phyloP scores from a whole-genome alignment of 768 basidiomycete species.

The Gloeostereum incarnatum region DNA sequence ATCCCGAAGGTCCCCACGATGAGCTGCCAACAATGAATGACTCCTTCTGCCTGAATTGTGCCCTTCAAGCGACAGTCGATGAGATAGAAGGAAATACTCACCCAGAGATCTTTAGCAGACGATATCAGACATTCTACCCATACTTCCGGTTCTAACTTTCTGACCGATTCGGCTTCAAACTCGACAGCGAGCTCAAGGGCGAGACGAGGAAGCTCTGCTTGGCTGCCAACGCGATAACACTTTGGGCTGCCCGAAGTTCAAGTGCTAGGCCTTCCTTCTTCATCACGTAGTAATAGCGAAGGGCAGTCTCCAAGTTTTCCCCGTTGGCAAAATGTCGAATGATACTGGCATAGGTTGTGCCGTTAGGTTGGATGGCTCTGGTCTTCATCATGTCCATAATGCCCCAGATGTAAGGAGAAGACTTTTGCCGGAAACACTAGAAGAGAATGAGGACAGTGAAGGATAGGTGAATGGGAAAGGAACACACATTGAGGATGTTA shows the following conservation, averaged over 20 bases:
- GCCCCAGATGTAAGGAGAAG: slow-evolving; percentile 31
- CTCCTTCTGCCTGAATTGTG: slow-evolving; percentile 52
- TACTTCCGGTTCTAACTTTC: slow-evolving; percentile 38
- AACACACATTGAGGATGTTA: slow-evolving; percentile 46
- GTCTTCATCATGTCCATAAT: slow-evolving; percentile 49
- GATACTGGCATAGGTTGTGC: slow-evolving; percentile 42
- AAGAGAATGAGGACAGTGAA: slow-evolving; percentile 8
- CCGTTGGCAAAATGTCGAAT: slow-evolving; percentile 34
- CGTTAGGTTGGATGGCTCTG: slow-evolving; percentile 37
- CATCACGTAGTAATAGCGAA: slow-evolving; percentile 57
- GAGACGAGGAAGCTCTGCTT: slow-evolving; percentile 47
- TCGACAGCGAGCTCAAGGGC: slow-evolving; percentile 61
- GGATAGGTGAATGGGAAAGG: neutral
- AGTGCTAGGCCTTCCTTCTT: slow-evolving; percentile 39
- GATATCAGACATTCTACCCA: slow-evolving; percentile 66
- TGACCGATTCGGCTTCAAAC: slow-evolving; percentile 47
- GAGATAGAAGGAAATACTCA: slow-evolving; percentile 24
- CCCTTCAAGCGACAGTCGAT: slow-evolving; percentile 2
- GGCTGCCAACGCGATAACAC: slow-evolving; percentile 45
- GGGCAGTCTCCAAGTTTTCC: slow-evolving; percentile 54
- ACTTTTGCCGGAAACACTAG: slow-evolving; percentile 37
- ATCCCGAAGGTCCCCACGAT: slow-evolving; percentile 41
- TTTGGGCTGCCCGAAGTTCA: slow-evolving; percentile 36
- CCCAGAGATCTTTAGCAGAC: slow-evolving; percentile 58
- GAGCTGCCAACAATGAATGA: slow-evolving; percentile 50